These are phyloP conservation scores for Rhodotorula taiwanensis DNA, from an alignment of 768 basidiomycete genomes.

Conservation along the genomic window DNA sequence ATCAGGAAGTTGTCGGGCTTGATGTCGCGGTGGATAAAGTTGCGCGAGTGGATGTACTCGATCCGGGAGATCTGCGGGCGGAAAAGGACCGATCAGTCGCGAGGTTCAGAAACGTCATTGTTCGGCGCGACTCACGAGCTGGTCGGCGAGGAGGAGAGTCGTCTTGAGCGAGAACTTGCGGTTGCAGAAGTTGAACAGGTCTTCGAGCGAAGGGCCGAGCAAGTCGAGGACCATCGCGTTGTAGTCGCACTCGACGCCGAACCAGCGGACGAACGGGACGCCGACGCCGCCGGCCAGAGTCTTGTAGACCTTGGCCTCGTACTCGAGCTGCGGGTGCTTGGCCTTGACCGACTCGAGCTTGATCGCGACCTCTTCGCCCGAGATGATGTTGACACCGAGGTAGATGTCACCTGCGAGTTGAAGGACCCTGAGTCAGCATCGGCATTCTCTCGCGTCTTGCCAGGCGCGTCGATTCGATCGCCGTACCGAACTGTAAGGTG, in stretches of 20 bases:
- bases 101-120: no score
- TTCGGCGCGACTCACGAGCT: slow-evolving; percentile 59
- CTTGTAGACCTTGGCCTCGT: slow-evolving; percentile 74
- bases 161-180: slow-evolving; percentile 91
- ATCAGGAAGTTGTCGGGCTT: slow-evolving; percentile 99
- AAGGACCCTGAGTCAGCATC: not conserved
- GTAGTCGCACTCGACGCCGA: slow-evolving; percentile 80
- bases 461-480: not conserved
- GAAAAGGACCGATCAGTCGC: no score
- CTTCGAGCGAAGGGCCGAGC: slow-evolving; percentile 62
- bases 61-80: slow-evolving; percentile 73
- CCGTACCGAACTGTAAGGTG: slow-evolving; percentile 46
- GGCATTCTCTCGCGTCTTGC: no score
- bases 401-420: slow-evolving; percentile 79
- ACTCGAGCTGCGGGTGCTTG: slow-evolving; percentile 99
- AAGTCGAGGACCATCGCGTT: slow-evolving; percentile 99
- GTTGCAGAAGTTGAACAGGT: slow-evolving; percentile 56
- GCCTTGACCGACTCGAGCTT: slow-evolving; percentile 99
- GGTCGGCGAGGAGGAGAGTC: slow-evolving; percentile 84
- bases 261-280: slow-evolving; percentile 90
- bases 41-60: slow-evolving; percentile 91
- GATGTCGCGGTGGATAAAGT: slow-evolving; percentile 92
- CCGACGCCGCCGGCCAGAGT: slow-evolving; percentile 98
- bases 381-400: slow-evolving; percentile 99
- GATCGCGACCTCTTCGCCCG: slow-evolving; percentile 98